Percentiles rank a stretch among this genome's conserved stretches.
Conservation (phyloP, 2,329 filamentous ascomycete genomes). For the Aspergillus ochraceus region DNA sequence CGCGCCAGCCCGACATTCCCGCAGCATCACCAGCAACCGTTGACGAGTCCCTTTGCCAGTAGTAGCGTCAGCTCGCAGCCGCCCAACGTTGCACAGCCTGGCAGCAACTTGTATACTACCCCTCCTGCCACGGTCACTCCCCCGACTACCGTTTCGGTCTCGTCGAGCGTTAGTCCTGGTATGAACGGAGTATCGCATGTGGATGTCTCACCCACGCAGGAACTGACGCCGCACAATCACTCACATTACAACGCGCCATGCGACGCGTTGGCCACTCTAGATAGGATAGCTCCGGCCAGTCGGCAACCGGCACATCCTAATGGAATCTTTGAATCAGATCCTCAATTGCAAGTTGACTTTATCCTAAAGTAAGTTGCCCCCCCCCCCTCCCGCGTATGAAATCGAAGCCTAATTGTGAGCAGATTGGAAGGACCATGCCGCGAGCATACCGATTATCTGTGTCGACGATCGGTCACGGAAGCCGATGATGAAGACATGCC, state of each 20-base stretch:
- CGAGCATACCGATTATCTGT: conserved; percentile 73
- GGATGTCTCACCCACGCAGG: conserved; percentile 29
- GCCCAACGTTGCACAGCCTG: conserved; percentile 22
- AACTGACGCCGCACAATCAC: conserved; percentile 25
- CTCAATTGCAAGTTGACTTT: conserved; percentile 50
- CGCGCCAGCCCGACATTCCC: conserved; percentile 24
- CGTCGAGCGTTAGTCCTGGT: conserved; percentile 31
- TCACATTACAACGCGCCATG: conserved; percentile 21
- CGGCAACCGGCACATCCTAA: conserved; percentile 22
- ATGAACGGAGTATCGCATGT: conserved; percentile 26
- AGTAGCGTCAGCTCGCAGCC: conserved; percentile 39
- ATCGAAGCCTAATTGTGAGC: conserved; percentile 16
- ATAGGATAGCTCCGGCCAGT: conserved; percentile 21
- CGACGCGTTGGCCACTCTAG: conserved; percentile 27
- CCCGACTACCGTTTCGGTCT: conserved; percentile 20
- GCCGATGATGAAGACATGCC: conserved; percentile 61
- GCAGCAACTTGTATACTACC: conserved; percentile 29
- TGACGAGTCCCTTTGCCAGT: conserved; percentile 42
- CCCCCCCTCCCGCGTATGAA: not conserved
- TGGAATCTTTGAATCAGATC: conserved; percentile 46
- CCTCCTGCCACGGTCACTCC: conserved; percentile 31
- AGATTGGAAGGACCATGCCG: conserved; percentile 57
- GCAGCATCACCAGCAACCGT: conserved; percentile 7
- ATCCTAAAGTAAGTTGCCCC: conserved; percentile 44
- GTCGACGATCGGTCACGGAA: conserved; percentile 67